Percentiles rank a stretch among this genome's conserved stretches.
phyloP scores from a whole-genome alignment of 208 protist genomes.

The Leptomonas seymouri region DNA sequence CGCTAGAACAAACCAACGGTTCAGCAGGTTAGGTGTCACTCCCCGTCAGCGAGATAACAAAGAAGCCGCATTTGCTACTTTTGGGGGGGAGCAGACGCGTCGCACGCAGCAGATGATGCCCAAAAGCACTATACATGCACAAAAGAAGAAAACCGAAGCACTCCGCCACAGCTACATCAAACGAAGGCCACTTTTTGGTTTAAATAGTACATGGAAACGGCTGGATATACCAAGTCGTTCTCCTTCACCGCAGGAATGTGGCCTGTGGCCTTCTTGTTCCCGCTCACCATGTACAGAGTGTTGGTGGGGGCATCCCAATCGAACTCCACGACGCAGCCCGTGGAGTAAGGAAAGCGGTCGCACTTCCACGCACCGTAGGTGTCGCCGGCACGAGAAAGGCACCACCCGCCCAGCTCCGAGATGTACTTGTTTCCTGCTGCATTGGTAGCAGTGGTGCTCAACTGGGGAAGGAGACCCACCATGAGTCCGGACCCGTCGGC shows the following conservation, averaged over 20 bases:
- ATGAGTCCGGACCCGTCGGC: slow-evolving; percentile 89
- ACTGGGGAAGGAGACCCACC: slow-evolving; percentile 84
- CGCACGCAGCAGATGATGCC: background rate
- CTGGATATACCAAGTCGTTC: slow-evolving; percentile 77
- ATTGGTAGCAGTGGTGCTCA: slow-evolving; percentile 44
- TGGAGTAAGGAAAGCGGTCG: slow-evolving; percentile 82
- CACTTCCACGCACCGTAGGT: slow-evolving; percentile 91
- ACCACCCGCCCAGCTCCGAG: slow-evolving; percentile 91
- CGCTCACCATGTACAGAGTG: slow-evolving; percentile 86
- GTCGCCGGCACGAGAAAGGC: slow-evolving; percentile 86
- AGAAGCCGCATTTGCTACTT: no score
- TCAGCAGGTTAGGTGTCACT: background rate
- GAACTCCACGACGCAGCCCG: slow-evolving; percentile 91
- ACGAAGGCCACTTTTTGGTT: slow-evolving; percentile 93
- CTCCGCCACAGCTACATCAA: slow-evolving; percentile 29
- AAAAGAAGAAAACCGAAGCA: slow-evolving; percentile 4
- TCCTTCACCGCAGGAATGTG: slow-evolving; percentile 77
- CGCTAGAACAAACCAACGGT: no score
- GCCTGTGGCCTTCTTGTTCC: slow-evolving; percentile 68
- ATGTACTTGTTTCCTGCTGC: slow-evolving; percentile 90
- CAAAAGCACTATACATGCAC: background rate
- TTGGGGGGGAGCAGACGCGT: no score
- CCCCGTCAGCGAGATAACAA: background rate
- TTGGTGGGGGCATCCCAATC: slow-evolving; percentile 78
- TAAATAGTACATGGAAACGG: slow-evolving; percentile 92